These are phyloP conservation scores for Halenospora varia DNA, from an alignment of 495 filamentous ascomycete genomes.

Conservation along the genomic window DNA sequence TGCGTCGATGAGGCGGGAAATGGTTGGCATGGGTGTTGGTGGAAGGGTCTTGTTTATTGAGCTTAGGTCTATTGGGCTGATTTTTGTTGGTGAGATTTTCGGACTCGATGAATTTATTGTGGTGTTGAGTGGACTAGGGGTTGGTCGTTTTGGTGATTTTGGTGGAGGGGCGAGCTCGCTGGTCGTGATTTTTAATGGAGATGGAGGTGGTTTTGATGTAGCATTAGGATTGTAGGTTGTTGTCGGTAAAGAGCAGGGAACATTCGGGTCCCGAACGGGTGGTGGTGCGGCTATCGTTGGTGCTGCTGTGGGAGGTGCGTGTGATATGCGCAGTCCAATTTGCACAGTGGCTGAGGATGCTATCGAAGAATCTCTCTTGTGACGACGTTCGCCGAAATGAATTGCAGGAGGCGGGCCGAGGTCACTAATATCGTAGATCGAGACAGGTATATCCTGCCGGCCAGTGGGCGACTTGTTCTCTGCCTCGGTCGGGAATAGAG, in stretches of 20 bases:
- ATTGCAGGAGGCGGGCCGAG: conserved; percentile 22
- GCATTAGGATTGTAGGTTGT: conserved; percentile 17
- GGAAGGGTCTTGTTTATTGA: conserved; percentile 21
- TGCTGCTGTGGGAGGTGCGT: conserved; percentile 21
- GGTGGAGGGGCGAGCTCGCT: neutral
- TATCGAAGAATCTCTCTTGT: conserved; percentile 31
- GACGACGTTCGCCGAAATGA: conserved; percentile 11
- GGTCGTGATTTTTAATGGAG: conserved; percentile 17
- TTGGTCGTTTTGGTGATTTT: conserved; percentile 1
- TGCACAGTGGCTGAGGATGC: conserved; percentile 34
- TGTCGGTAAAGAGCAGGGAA: neutral
- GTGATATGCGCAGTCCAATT: conserved; percentile 34
- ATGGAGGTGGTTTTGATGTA: neutral
- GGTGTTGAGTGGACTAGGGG: neutral
- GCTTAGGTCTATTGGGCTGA: too few species aligned
- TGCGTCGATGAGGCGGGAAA: neutral
- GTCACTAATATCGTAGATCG: conserved; percentile 20
- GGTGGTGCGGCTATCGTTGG: conserved; percentile 5
- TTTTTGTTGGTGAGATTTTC: neutral
- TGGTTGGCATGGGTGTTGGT: conserved; percentile 17
- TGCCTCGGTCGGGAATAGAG: conserved; percentile 18
- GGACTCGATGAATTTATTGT: neutral
- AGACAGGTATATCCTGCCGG: conserved; percentile 3
- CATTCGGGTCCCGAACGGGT: too few species aligned
- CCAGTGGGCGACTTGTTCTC: conserved; percentile 1